Conservation (phyloP, 148 eudicot genomes). For the Rhododendron simsii region DNA sequence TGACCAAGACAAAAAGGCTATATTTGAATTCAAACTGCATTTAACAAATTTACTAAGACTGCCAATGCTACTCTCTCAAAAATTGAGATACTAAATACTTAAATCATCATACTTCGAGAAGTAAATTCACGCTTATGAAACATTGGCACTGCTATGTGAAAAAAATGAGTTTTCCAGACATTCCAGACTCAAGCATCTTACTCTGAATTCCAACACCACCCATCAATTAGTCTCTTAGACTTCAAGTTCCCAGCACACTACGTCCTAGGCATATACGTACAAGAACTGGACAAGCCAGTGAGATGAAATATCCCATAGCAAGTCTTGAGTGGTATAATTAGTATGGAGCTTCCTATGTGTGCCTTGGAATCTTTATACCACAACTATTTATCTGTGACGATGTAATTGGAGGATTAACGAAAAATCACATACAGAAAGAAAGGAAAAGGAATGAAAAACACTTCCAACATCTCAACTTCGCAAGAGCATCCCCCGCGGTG, state of each 20-base stretch:
- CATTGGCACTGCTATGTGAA: background rate
- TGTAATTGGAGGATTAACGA: background rate
- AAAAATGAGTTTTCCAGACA: background rate
- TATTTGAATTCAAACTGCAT: background rate
- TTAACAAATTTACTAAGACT: background rate
- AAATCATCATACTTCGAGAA: background rate
- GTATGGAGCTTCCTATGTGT: background rate
- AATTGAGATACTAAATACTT: background rate
- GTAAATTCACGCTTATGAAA: background rate
- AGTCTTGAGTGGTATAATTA: background rate
- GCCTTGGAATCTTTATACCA: background rate
- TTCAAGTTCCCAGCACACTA: background rate
- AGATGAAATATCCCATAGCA: background rate
- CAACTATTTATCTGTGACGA: background rate
- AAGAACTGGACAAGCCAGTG: background rate
- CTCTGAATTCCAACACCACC: background rate
- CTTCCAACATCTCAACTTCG: background rate
- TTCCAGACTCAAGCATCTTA: background rate
- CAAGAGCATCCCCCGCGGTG: background rate
- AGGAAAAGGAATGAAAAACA: background rate
- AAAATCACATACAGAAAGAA: background rate
- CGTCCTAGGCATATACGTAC: background rate
- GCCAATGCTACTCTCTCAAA: background rate
- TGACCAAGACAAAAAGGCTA: background rate
- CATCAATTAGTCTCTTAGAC: background rate